A percentile compares a stretch with the other conserved stretches of the same genome.
Conservation (phyloP, 345 rosid species). For the Pelargonium nanum region DNA sequence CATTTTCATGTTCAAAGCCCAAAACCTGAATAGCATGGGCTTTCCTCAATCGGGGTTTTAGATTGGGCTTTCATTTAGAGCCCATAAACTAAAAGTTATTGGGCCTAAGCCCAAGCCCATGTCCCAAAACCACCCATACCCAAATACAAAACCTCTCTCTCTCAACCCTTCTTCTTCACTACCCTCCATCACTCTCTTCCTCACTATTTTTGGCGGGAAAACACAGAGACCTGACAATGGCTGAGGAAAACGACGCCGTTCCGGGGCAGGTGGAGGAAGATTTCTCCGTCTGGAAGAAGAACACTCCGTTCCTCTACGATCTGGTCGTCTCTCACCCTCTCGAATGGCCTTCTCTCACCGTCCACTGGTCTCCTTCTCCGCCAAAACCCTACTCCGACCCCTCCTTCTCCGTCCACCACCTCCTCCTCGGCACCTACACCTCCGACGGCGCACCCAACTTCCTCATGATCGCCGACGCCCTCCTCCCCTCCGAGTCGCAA, state of each 20-base stretch:
- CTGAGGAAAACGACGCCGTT: conserved; percentile 34
- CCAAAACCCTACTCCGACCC: conserved; percentile 43
- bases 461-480: conserved; percentile 68
- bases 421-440: conserved; percentile 81
- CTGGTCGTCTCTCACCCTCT: conserved; percentile 76
- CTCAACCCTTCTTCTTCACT: neutral
- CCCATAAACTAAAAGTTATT: too few species aligned
- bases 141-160: neutral
- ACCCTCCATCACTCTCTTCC: neutral
- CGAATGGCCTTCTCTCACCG: conserved; percentile 96
- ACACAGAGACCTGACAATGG: conserved; percentile 18
- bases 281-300: conserved; percentile 79
- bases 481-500: conserved; percentile 50
- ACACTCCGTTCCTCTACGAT: conserved; percentile 85
- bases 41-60: too few species aligned
- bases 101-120: conserved; percentile 1
- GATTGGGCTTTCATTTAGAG: too few species aligned
- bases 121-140: neutral
- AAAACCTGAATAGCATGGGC: too few species aligned
- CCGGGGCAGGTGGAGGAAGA: conserved; percentile 69
- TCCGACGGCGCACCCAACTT: conserved; percentile 58
- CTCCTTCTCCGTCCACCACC: conserved; percentile 48
- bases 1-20: too few species aligned
- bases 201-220: neutral
- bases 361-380: conserved; percentile 70